These are phyloP conservation scores for maize (Zea mays) DNA, from an alignment of 176 grass and related monocot species.

Conservation along the genomic window Zm-B73-REFERENCE-NAM-5.0 NC_050100.1:79187501-79188000, in stretches of 20 bases:
- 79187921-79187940: background rate
- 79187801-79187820: conserved; percentile 98
- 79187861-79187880: background rate
- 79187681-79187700: conserved; percentile 91
- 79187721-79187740: conserved; percentile 98
- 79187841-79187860: background rate
- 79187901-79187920: background rate
- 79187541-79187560: conserved; percentile 93
- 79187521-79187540: conserved; percentile 97
- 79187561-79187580: conserved; percentile 98
- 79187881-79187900: background rate
- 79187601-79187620: conserved; percentile 93
- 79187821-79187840: conserved; percentile 50
- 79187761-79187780: conserved; percentile 93
- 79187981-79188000: background rate
- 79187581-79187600: conserved; percentile 98
- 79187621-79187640: conserved; percentile 96
- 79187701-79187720: conserved; percentile 94
- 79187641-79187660: conserved; percentile 90
- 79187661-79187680: conserved; percentile 96
- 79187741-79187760: conserved; percentile 99
- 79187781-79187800: conserved; percentile 97
- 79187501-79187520: conserved; percentile 99
- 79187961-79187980: background rate
- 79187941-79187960: background rate